Conservation (phyloP, 306 rosid genomes). For the Vigna angularis region DNA sequence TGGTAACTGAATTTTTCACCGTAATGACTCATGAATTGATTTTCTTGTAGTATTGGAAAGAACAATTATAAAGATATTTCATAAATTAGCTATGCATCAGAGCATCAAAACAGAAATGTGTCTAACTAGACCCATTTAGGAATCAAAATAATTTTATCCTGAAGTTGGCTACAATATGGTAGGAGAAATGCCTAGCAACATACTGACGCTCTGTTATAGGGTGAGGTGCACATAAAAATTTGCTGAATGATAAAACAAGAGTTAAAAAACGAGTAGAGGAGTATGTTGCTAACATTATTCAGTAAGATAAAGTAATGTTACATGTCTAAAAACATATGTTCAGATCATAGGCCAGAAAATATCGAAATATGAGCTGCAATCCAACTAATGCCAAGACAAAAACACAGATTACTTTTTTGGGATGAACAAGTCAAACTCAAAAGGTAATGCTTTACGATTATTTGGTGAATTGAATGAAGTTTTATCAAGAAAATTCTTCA, state of each 20-base stretch:
- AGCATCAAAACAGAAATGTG: constrained; percentile 26
- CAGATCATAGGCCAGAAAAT: constrained; percentile 2
- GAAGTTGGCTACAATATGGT: not conserved
- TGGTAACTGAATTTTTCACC: constrained; percentile 20
- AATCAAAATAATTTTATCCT: constrained; percentile 26
- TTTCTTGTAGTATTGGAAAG: not conserved
- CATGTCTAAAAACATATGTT: constrained; percentile 9
- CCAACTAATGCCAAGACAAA: constrained; percentile 20
- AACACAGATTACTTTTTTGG: not conserved
- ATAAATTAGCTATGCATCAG: constrained; percentile 14
- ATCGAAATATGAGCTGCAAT: not conserved
- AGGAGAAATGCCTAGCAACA: not conserved
- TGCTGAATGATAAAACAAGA: not conserved
- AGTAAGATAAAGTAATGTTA: not conserved
- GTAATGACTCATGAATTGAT: not conserved
- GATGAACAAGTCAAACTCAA: constrained; percentile 29
- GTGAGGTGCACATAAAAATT: not conserved
- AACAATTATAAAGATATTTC: constrained; percentile 17
- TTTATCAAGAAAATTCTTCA: constrained; percentile 28
- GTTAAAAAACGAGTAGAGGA: not conserved
- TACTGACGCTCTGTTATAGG: not conserved
- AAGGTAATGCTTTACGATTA: constrained; percentile 21
- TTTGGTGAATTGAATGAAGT: not conserved
- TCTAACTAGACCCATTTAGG: not conserved
- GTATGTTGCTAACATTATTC: not conserved